Evolutionary conservation across 202 grass and related monocot species (phyloP), one percentile per base, ranked within the genome.

Genomic region (Saccharum hybrid): DNA sequence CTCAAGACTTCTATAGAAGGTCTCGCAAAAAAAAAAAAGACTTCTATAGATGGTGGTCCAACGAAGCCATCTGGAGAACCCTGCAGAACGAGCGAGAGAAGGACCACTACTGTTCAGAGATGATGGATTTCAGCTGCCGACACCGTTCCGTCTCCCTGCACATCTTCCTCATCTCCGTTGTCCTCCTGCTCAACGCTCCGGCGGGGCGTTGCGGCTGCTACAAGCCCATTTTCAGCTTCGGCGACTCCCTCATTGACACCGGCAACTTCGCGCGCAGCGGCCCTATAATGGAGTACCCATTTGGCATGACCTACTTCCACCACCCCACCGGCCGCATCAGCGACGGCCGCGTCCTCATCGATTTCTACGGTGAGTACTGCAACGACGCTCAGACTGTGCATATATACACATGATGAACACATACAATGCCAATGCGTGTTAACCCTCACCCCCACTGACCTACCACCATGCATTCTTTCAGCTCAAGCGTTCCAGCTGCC

Each of bases 151-250:
- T n/a, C 52, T 56, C 52, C 52, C 52, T 56, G 18, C 52, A 3
- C 59, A 12, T 26, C 59, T 28, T 28, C 22, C 59, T 62, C 22
- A 1, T 62, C 59, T n/a, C 10, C 22, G 59, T 13, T 10, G 21
- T 61, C 9, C 59, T 62, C 22, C 59, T 62, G 59, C 59, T 62
- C 22, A 62, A 26, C 10, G 59, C 22, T 12, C 22, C 21, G 0
- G 10, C 21, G 10, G 59, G 59, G 21, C 59, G 10, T 23, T 26
- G 59, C 10, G 19, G 22, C 10, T 28, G 59, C 59, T 62, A 62
- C 59, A 62, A 12, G 59, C 59, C 22, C 59, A 62, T 62, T n/a
- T 62, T 62, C 59, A 62, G 59, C 59, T 62, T 62, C 59, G 59
- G 59, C 22, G 59, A 62, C 59, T 23, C 59, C 4, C 8, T 62